Evolutionary conservation across 2,329 filamentous ascomycete species (phyloP).

Genomic region (Cytospora piceicola): DNA sequence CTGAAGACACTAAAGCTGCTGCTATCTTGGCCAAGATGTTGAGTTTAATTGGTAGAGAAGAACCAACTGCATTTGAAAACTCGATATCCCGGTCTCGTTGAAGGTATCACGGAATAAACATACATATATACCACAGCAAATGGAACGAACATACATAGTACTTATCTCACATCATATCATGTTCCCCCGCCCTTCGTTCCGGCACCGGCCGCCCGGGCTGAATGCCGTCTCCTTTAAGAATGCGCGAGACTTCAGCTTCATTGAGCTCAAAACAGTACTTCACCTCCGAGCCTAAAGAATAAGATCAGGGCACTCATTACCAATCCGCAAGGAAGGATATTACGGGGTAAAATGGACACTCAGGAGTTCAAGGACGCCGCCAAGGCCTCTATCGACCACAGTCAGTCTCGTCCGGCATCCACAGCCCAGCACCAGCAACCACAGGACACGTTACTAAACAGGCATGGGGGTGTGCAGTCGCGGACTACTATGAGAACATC

Average conservation of each 20-base stretch:
- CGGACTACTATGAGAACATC: slow-evolving; percentile 80
- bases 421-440: slow-evolving; percentile 16
- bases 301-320: background rate
- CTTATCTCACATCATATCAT: background rate
- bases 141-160: too few species aligned
- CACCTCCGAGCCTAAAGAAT: background rate
- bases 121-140: too few species aligned
- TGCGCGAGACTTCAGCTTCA: background rate
- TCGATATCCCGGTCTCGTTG: too few species aligned
- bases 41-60: too few species aligned
- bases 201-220: background rate
- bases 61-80: too few species aligned
- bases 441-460: slow-evolving; percentile 18
- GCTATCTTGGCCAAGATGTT: too few species aligned
- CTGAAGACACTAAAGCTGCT: too few species aligned
- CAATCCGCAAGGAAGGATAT: background rate
- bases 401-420: slow-evolving; percentile 52
- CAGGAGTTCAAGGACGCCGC: slow-evolving; percentile 78
- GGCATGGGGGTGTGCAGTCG: slow-evolving; percentile 57
- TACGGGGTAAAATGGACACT: slow-evolving; percentile 66
- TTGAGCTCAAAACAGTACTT: background rate
- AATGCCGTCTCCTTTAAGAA: background rate
- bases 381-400: slow-evolving; percentile 79
- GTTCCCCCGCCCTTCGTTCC: background rate
- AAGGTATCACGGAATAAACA: too few species aligned